Base-by-base conservation (phyloP, 345 rosid genomes). In the Boechera divaricarpa region DNA sequence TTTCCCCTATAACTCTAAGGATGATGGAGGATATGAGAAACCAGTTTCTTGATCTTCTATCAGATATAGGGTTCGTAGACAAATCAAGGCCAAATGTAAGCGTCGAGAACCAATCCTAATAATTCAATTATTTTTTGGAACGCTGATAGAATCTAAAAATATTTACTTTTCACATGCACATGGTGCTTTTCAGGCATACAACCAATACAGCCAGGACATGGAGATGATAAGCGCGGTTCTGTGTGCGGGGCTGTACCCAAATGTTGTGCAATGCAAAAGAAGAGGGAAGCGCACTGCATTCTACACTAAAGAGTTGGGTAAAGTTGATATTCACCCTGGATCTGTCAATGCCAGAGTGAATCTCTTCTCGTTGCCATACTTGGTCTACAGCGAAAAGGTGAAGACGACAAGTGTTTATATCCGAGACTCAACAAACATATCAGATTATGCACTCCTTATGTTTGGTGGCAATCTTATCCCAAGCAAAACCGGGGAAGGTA, bases 11-110 rank as follows among this genome's bases (percentile, higher is more conserved):
- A 61, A 92, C 98, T 77, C 80, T 94, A 86, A 85, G 79, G 86
- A 89, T 90, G 97, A 89, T 94, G 90, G 98, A 92, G 78, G 97
- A 88, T 66, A 92, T 92, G 98, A 92, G 98, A 82, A 88, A 79
- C 82, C 98, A 92, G 85, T 94, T 94, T 77, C 84, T 90, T 54
- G 89, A 86, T 84, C 87, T 92, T 31, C 86, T 94, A 61, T 88
- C 96, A 31, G 91, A 85, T 76, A 94, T 89, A 61, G 98, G 98
- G 53, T 90, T 94, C n/a, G 91, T 94, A 1, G 91, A 92, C 90
- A 94, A 87, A 83, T 87, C 92, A 81, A 86, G 72, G 47, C 80
- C 91, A 48, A 83, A 67, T 77, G 98, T 94, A 87, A 84, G 92
- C 80, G 70, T 63, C 67, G 59, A 64, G 67, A 24, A 64, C 55